Percentiles rank a stretch among this genome's conserved stretches.
These are phyloP conservation scores for Heterobasidion parviporum DNA, from an alignment of 1,284 basidiomycete genomes.

Conservation along the genomic window DNA sequence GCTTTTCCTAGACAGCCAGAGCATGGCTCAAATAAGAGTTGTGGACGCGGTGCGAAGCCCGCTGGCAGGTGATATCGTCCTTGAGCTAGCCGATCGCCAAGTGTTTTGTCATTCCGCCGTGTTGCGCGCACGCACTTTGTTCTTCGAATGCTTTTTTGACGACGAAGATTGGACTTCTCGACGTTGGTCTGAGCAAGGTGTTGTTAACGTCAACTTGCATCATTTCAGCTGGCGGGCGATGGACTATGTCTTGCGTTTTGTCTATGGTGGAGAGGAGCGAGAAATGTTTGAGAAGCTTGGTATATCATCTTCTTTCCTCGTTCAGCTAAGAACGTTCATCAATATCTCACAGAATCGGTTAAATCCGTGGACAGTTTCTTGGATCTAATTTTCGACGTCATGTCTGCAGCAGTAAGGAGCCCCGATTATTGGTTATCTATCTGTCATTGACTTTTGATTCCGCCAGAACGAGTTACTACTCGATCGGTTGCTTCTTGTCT, in stretches of 20 bases:
- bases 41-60: slow-evolving; percentile 14
- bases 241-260: slow-evolving; percentile 68
- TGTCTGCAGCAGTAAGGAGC: slow-evolving; percentile 69
- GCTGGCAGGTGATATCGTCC: slow-evolving; percentile 56
- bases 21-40: slow-evolving; percentile 13
- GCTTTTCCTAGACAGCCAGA: slow-evolving; percentile 26
- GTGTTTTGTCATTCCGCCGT: slow-evolving; percentile 70
- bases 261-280: slow-evolving; percentile 74
- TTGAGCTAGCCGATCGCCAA: slow-evolving; percentile 65
- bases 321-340: neutral
- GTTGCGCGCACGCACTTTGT: slow-evolving; percentile 75
- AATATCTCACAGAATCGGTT: slow-evolving; percentile 42
- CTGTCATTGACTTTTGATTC: neutral
- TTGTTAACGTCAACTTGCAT: slow-evolving; percentile 59
- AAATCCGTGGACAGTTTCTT: slow-evolving; percentile 70
- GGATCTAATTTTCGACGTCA: slow-evolving; percentile 84
- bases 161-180: slow-evolving; percentile 75
- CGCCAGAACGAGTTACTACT: slow-evolving; percentile 81
- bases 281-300: slow-evolving; percentile 71
- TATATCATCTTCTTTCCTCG: slow-evolving; percentile 25
- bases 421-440: neutral
- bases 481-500: slow-evolving; percentile 78
- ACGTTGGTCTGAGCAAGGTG: slow-evolving; percentile 48
- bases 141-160: slow-evolving; percentile 85
- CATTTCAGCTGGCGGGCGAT: slow-evolving; percentile 76